Evolutionary conservation across 306 rosid genomes (phyloP), one percentile per base, ranked within the genome.

Genomic region (Cyamopsis tetragonoloba): DNA sequence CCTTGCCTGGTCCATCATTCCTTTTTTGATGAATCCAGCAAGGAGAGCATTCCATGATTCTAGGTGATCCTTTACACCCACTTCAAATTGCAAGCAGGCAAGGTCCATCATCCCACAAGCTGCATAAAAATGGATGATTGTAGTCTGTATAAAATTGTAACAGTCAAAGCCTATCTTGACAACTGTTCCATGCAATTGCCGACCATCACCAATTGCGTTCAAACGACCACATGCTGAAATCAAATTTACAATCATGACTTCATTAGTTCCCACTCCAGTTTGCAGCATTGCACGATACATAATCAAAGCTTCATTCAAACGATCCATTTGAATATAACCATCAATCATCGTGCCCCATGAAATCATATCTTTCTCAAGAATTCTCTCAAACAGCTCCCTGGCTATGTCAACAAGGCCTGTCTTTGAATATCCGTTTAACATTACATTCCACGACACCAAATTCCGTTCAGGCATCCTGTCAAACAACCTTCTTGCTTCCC

Each of bases 341-440:
- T 87, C 93, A 26, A 88, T 86, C 81, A 93, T 81, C 7, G 97
- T 89, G 15, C 96, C 97, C 97, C 98, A 93, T 0, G 96, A 88
- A 71, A 89, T 71, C 48, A 89, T 85, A 73, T 93, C 97, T 68
- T 84, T 89, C 22, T 23, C 44, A 42, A 86, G 87, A 51, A 83
- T 78, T 19, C 59, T 79, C 70, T 87, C 91, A 66, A 93, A 93
- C 79, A 88, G 75, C 55, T 84, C 91, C 46, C 82, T 86, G 3
- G 96, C 87, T 57, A 20, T 14, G 68, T 76, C 82, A 48, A 86
- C 72, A 42, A 80, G 81, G n/a, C 93, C 83, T 0, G 85, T 73
- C 83, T 92, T 92, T 2, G 91, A 71, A 77, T 86, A 86, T 28
- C 98, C 96, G 68, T 87, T 89, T 26, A 92, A 79, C 88, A 89